phyloP scores from a whole-genome alignment of 441 rosid genomes.

The Viola pubescens region DNA sequence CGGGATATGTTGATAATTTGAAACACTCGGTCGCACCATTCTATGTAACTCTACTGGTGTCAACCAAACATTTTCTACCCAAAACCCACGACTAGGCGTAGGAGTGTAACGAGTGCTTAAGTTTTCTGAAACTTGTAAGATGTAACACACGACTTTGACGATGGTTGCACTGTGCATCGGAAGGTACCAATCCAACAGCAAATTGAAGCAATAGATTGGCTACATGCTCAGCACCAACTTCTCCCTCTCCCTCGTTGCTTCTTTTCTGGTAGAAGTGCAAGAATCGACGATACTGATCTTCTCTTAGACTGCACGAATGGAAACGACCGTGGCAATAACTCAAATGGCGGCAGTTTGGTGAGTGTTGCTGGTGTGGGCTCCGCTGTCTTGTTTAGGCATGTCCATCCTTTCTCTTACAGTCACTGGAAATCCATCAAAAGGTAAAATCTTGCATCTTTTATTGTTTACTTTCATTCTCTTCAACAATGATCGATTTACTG shows the following conservation, averaged over 20 bases:
- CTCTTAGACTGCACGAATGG: slow-evolving; percentile 27
- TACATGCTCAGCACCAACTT: slow-evolving; percentile 51
- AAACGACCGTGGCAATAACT: slow-evolving; percentile 22
- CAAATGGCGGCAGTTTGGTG: slow-evolving; percentile 25
- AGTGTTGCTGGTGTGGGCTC: slow-evolving; percentile 86
- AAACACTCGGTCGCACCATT: no score
- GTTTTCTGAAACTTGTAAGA: no score
- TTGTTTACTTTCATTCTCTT: no score
- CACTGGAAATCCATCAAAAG: slow-evolving; percentile 84
- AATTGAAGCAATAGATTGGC: slow-evolving; percentile 79
- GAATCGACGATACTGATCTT: slow-evolving; percentile 22
- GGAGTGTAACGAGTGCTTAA: no score
- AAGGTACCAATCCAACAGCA: slow-evolving; percentile 63
- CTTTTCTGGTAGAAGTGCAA: slow-evolving; percentile 54
- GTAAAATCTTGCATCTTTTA: slow-evolving; percentile 20
- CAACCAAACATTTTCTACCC: no score
- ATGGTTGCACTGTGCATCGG: neutral
- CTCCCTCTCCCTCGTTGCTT: slow-evolving; percentile 71
- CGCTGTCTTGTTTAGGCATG: slow-evolving; percentile 63
- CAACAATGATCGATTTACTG: no score
- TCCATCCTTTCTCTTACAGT: slow-evolving; percentile 62
- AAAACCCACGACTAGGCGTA: no score
- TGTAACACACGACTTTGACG: neutral
- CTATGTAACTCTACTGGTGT: no score
- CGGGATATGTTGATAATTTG: no score